A percentile compares a stretch with the other conserved stretches of the same genome.
phyloP scores from a whole-genome alignment of 2,329 filamentous ascomycete genomes.

The Aspergillus unguis region DNA sequence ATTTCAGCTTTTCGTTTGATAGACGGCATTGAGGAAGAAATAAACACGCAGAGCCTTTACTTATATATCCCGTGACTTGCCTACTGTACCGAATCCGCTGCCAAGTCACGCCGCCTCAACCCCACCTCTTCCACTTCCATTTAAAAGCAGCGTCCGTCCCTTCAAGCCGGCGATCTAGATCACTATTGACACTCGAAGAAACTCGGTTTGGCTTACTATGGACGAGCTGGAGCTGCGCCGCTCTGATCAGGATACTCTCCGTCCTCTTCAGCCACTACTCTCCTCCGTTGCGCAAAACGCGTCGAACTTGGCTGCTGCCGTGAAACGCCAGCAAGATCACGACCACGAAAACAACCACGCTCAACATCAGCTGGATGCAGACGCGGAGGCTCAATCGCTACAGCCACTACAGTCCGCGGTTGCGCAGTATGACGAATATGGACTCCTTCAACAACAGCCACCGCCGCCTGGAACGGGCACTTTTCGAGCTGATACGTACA shows the following conservation, averaged over 20 bases:
- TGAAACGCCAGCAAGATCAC: conserved; percentile 10
- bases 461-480: neutral
- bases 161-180: neutral
- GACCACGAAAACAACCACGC: conserved; percentile 11
- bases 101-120: conserved; percentile 16
- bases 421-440: conserved; percentile 21
- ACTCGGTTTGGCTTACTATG: conserved; percentile 19
- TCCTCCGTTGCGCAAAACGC: conserved; percentile 24
- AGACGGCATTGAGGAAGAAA: neutral
- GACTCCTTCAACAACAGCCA: conserved; percentile 14
- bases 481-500: conserved; percentile 12
- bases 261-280: conserved; percentile 22
- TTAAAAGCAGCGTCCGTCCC: conserved; percentile 16
- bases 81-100: neutral
- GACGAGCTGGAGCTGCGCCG: conserved; percentile 19
- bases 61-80: too few species aligned
- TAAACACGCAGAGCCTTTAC: neutral
- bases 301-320: conserved; percentile 18
- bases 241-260: conserved; percentile 16
- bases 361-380: conserved; percentile 19
- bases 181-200: neutral
- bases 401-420: conserved; percentile 25
- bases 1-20: neutral
- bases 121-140: conserved; percentile 3
- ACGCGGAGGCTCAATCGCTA: conserved; percentile 25